phyloP scores from a whole-genome alignment of 176 grass and related monocot species.

The Juncus inflexus region DNA sequence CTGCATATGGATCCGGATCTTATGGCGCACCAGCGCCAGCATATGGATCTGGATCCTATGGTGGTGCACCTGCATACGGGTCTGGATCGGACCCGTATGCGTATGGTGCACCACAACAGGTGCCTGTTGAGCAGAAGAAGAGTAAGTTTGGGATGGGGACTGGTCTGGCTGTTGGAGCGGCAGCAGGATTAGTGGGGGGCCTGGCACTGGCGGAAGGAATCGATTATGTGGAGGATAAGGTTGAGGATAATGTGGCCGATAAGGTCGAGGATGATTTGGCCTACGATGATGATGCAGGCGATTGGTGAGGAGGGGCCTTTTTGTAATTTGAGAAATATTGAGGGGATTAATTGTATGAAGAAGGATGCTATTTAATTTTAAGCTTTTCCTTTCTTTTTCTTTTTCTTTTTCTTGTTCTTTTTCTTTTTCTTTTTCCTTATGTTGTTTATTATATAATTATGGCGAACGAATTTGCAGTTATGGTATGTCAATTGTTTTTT shows the following conservation, averaged over 20 bases:
- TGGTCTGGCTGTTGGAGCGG: constrained; percentile 55
- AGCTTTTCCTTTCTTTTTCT: neutral
- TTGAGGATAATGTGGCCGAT: constrained; percentile 50
- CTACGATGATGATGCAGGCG: constrained; percentile 25
- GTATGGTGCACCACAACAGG: constrained; percentile 25
- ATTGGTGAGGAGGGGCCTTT: constrained; percentile 23
- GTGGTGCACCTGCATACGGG: neutral
- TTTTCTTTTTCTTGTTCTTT: neutral
- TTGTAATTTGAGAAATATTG: neutral
- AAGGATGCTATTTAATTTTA: neutral
- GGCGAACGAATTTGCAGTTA: too few relatives aligned
- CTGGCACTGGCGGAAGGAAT: constrained; percentile 57
- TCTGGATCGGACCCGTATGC: constrained; percentile 3
- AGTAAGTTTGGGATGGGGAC: constrained; percentile 64
- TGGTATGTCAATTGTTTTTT: too few relatives aligned
- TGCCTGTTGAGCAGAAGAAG: constrained; percentile 24
- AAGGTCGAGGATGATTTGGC: constrained; percentile 51
- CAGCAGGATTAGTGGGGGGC: constrained; percentile 54
- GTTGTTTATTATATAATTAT: too few relatives aligned
- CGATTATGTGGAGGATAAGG: constrained; percentile 70
- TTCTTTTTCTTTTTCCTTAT: neutral
- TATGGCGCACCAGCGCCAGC: constrained; percentile 14
- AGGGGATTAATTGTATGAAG: neutral
- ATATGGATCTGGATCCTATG: constrained; percentile 17
- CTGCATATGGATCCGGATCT: constrained; percentile 17